Conservation (phyloP, 202 grass and related monocot species). For the Setaria viridis region DNA sequence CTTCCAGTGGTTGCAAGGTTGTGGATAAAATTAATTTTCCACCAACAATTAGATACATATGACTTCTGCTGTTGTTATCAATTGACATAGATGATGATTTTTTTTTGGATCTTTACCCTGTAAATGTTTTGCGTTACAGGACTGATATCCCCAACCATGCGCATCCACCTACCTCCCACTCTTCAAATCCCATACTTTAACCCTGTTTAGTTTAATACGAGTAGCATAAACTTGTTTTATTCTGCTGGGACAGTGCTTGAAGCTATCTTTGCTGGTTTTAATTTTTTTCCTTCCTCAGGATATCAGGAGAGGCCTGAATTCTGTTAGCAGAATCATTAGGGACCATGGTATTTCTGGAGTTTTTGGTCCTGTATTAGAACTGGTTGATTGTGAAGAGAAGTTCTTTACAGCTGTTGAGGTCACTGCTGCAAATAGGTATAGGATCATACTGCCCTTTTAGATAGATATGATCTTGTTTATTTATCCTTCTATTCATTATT, state of each 20-base stretch:
- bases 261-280: conserved; percentile 41
- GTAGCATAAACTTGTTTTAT: conserved; percentile 27
- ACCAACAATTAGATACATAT: neutral
- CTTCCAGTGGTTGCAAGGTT: neutral
- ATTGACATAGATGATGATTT: neutral
- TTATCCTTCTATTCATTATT: conserved; percentile 21
- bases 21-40: neutral
- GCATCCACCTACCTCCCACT: neutral
- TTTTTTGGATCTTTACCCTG: neutral
- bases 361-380: conserved; percentile 92
- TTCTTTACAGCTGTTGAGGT: conserved; percentile 99
- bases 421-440: conserved; percentile 90
- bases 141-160: neutral
- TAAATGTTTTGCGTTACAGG: neutral
- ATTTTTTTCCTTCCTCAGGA: conserved; percentile 65
- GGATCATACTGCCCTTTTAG: neutral
- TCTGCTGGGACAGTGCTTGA: conserved; percentile 23
- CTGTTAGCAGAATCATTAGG: conserved; percentile 91
- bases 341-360: conserved; percentile 83
- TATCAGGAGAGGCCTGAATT: conserved; percentile 95
- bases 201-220: neutral
- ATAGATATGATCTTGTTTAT: conserved; percentile 33
- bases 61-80: neutral
- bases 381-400: conserved; percentile 94
- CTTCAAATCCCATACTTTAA: conserved; percentile 1